Evolutionary conservation across 441 rosid genomes (phyloP), one percentile per base, ranked within the genome.

Genomic region (Erysimum cheiri): DNA sequence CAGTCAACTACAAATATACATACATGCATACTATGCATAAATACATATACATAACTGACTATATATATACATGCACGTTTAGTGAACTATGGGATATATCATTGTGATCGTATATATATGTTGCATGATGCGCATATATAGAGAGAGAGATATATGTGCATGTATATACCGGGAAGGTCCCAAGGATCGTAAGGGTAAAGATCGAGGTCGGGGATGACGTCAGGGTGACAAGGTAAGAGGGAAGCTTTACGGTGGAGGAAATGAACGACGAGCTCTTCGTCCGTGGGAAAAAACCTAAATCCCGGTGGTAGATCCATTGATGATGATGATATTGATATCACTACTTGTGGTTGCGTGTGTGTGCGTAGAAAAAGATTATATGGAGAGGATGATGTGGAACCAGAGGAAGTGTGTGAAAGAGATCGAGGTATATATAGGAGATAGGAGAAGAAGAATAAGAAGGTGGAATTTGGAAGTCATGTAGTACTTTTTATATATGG

Each of bases 201-300:
- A 47, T 87, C 86, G 22, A 93, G 97, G 79, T 93, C 96, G 1
- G 98, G 98, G 73, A 93, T 93, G 71, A 93, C 89, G 32, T 93
- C 90, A 4, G 97, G 96, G 54, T 88, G 89, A 76, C 88, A 85
- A n/a, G 96, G 94, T 67, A 91, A 70, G 73, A 88, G 93, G 28
- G 95, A 50, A 2, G 90, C 87, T 68, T 85, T 93, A 2, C 98
- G 90, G 36, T 89, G 94, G 60, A 93, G 98, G 78, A 93, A 93
- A 78, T 91, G 98, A 73, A 89, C 91, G 0, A 93, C 85, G 5
- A 93, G 97, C 73, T 93, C 96, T 75, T 93, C 97, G 5, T 93
- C 98, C 0, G 93, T 91, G 0, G 96, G 98, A 58, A 64, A 79
- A 58, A 91, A 93, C 72, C 96, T 84, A 69, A 91, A 93, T 1